A percentile compares a stretch with the other conserved stretches of the same genome.
Conservation (phyloP, 1,284 basidiomycete species). For the Pyrrhoderma noxium region DNA sequence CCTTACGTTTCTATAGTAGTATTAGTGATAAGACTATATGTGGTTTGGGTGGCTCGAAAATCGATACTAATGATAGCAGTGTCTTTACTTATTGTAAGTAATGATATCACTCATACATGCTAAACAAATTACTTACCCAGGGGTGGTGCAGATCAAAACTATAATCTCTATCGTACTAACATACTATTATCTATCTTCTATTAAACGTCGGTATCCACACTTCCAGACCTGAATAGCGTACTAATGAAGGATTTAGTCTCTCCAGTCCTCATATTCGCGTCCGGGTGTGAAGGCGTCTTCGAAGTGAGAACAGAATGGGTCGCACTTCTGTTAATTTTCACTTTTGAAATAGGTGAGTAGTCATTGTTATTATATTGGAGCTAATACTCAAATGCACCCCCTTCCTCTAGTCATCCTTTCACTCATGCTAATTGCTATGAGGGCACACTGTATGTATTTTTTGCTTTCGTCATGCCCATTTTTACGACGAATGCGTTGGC, state of each 20-base stretch:
- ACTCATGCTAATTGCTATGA: constrained; percentile 11
- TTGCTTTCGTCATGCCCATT: neutral
- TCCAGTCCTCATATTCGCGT: constrained; percentile 7
- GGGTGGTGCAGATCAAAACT: neutral
- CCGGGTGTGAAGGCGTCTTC: constrained; percentile 9
- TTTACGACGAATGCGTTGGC: neutral
- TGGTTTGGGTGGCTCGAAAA: constrained; percentile 11
- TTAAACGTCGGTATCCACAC: neutral
- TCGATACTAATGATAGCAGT: constrained; percentile 1
- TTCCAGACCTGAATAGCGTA: neutral
- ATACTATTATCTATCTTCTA: constrained; percentile 5
- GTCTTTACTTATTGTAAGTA: constrained; percentile 3
- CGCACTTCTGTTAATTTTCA: constrained; percentile 7
- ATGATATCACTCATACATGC: neutral
- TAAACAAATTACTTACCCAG: neutral
- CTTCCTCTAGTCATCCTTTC: constrained; percentile 4
- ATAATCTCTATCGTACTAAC: neutral
- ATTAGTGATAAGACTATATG: constrained; percentile 9
- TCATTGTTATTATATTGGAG: neutral
- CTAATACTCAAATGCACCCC: neutral
- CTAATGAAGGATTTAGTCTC: neutral
- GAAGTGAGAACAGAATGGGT: constrained; percentile 8
- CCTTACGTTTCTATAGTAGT: neutral
- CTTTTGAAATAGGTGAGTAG: constrained; percentile 11
- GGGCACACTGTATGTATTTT: constrained; percentile 1